A percentile compares a stretch with the other conserved stretches of the same genome.
These are phyloP conservation scores for Dovyalis caffra DNA, from an alignment of 345 rosid genomes.

Conservation along the genomic window DNA sequence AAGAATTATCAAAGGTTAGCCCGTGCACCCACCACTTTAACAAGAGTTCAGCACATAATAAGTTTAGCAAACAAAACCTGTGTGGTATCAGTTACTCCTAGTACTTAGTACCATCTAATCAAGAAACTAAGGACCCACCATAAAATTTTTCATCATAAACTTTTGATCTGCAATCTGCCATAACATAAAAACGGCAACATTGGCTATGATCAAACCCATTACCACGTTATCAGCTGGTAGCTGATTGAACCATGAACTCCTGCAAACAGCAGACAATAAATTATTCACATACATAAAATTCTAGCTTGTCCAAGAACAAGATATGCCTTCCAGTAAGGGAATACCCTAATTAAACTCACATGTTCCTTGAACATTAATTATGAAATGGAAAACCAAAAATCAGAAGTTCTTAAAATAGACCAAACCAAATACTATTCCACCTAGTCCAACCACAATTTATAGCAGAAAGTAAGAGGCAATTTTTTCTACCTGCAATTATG, in stretches of 20 bases:
- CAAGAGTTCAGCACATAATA: background rate
- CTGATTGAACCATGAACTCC: constrained; percentile 61
- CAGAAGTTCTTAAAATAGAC: background rate
- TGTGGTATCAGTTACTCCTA: background rate
- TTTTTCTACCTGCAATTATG: background rate
- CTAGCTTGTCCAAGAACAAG: background rate
- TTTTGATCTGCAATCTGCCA: constrained; percentile 58
- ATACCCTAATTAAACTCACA: background rate
- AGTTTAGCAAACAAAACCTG: constrained; percentile 1
- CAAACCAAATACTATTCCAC: background rate
- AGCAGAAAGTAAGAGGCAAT: background rate
- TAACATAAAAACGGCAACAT: constrained; percentile 63
- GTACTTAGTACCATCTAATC: background rate
- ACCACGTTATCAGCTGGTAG: constrained; percentile 47
- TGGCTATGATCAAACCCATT: constrained; percentile 61
- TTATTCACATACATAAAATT: constrained; percentile 5
- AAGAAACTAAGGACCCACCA: constrained; percentile 47
- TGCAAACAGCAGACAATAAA: constrained; percentile 34
- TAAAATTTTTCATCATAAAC: constrained; percentile 78
- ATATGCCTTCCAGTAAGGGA: background rate
- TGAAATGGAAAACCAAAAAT: background rate
- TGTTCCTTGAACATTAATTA: background rate
- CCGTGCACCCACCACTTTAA: constrained; percentile 1
- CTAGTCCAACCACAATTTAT: constrained; percentile 9
- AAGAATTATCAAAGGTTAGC: background rate